Base-by-base conservation (phyloP, 2,329 filamentous ascomycete species). In the Sphaerulina vaccinii region DNA sequence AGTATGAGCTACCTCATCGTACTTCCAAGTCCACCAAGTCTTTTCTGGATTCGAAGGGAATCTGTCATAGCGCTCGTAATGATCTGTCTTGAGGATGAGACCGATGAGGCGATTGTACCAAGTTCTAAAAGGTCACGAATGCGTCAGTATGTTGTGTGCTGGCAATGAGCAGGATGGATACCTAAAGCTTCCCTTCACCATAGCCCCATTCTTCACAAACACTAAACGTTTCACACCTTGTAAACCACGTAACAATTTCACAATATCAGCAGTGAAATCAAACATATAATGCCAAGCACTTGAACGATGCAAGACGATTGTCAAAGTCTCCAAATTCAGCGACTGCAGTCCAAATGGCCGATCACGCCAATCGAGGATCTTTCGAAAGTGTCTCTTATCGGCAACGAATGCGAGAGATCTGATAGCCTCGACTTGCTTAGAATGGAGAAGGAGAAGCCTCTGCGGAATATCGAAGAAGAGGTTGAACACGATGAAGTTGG, bases 11-110 rank as follows among this genome's bases (percentile, higher is more conserved):
- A 54, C 37, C 0, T 59, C 48, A 54, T 70, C 62, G 48, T 62
- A 70, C 2, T 45, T 57, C 71, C 72, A 74, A 5, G 56, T 56
- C 72, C 71, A 75, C 71, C 71, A 73, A 1, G 62, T 67, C 11
- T 49, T 50, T 47, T 71, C 70, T 3, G 59, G n/a, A 13, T 61
- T 55, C 0, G 66, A 63, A 2, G 65, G 66, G 8, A 41, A 47
- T 1, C 60, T 64, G 43, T 70, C 68, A 52, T 72, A 75, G 35
- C 72, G 60, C 43, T 72, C 64, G 11, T 64, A 62, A 53, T 73
- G 71, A 55, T 75, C 73, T 19, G 67, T 63, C 46, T 73, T 72
- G 54, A 75, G 52, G 4, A 75, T 63, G 15, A 68, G 54, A 1
- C 69, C 70, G n/a, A 73, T 51, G 0, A 75, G 57, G 1, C 65